phyloP scores from a whole-genome alignment of 2,329 filamentous ascomycete genomes.

The Colletotrichum karsti region DNA sequence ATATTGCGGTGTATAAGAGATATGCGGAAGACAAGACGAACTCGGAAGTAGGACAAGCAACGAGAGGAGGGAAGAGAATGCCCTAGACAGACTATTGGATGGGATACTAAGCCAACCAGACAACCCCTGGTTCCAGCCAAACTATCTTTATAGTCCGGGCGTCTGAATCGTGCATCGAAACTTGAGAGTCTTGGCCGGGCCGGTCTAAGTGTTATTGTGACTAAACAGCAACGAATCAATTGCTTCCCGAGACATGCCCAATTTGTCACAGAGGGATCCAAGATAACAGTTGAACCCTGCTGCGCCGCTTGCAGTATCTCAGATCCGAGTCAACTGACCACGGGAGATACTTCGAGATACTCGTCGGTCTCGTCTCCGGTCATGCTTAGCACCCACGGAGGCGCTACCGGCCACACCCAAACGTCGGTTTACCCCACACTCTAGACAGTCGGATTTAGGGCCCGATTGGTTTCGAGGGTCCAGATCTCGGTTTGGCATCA shows the following conservation, averaged over 20 bases:
- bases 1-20: conserved; percentile 73
- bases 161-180: not conserved
- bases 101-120: not conserved
- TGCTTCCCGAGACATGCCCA: not conserved
- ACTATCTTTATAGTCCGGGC: not conserved
- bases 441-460: conserved; percentile 1
- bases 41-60: conserved; percentile 69
- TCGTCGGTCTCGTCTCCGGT: conserved; percentile 3
- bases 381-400: conserved; percentile 8
- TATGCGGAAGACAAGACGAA: conserved; percentile 73
- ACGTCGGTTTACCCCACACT: not conserved
- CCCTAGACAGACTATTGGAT: conserved; percentile 49
- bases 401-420: conserved; percentile 12
- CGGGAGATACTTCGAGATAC: not conserved
- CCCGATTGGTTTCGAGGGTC: conserved; percentile 2
- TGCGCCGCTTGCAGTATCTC: not conserved
- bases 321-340: not conserved
- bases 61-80: conserved; percentile 67
- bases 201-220: not conserved
- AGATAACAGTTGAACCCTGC: not conserved
- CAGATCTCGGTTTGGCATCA: not conserved
- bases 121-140: not conserved
- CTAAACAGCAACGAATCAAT: not conserved
- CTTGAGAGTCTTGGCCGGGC: not conserved
- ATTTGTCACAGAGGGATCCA: not conserved